phyloP scores from a whole-genome alignment of 345 rosid species.

The Aquilaria sinensis region DNA sequence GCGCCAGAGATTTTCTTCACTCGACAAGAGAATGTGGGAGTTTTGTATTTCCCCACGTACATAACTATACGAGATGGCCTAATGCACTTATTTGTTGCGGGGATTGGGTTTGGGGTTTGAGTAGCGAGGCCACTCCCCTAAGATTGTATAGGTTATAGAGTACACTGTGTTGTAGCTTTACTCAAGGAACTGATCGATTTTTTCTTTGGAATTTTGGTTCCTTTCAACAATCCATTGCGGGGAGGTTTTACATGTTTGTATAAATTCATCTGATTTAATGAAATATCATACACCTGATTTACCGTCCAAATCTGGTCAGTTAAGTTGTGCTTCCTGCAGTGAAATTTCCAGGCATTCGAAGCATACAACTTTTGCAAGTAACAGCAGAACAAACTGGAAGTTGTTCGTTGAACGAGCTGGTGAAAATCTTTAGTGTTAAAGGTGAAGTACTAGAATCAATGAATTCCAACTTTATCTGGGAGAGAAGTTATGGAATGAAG shows the following conservation, averaged over 20 bases:
- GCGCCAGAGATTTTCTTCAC: neutral
- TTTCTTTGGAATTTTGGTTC: neutral
- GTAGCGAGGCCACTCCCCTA: neutral
- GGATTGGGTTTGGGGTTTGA: conserved; percentile 1
- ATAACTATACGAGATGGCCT: neutral
- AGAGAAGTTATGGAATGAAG: too few species aligned
- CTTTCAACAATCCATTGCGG: neutral
- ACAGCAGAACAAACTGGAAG: too few species aligned
- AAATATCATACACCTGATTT: conserved; percentile 6
- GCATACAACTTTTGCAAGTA: too few species aligned
- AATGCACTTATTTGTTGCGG: neutral
- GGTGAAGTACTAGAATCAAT: too few species aligned
- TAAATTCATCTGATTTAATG: conserved; percentile 15
- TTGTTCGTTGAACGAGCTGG: too few species aligned
- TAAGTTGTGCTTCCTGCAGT: too few species aligned
- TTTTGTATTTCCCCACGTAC: conserved; percentile 11
- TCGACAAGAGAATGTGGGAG: conserved; percentile 6
- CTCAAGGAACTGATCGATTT: conserved; percentile 5
- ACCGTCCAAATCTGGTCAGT: too few species aligned
- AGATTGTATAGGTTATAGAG: conserved; percentile 13
- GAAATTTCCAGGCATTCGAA: too few species aligned
- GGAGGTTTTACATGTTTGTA: conserved; percentile 12
- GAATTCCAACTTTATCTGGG: too few species aligned
- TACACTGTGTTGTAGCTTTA: conserved; percentile 8
- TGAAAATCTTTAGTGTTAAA: too few species aligned